Evolutionary conservation across 345 rosid species (phyloP), one percentile per base, ranked within the genome.

Genomic region (Linum lewisii): DNA sequence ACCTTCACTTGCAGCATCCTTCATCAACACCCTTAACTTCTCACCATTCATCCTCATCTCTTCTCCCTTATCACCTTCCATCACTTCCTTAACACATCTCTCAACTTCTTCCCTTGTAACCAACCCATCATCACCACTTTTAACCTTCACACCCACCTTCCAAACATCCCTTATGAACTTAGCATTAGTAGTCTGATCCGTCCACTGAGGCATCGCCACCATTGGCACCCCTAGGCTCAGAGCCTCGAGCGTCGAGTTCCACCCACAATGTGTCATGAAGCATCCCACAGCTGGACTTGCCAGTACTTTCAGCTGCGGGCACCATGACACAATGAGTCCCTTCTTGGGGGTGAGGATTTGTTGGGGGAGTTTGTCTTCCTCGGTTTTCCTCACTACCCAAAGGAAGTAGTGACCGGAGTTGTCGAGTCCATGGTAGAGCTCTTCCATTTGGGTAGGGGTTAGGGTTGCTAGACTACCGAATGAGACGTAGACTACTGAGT

Each of bases 401-500:
- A 71, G 6, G 72, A 79, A 82, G 44, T 71, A 66, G 45, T 32
- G 69, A 19, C 65, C 56, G 74, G 69, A 63, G 26, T 74, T 69
- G 65, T 70, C 73, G 68, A 82, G 50, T 47, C 75, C 87, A 64
- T 45, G 26, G 15, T 74, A 80, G 8, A 75, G 69, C 61, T 82
- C 82, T 60, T 77, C 76, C 34, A 63, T 59, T 51, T 79, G 81
- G 49, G 58, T 53, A 11, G 63, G 53, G 21, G 70, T 60, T 53
- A 72, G 62, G 34, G 53, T 34, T 42, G 68, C 74, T 81, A 82
- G 73, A 75, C 81, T 82, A 47, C 87, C 87, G 23, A 82, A 82
- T 1, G 82, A 82, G 20, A 82, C 70, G 13, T 79, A 82, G 8
- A 82, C 59, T 24, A 73, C 79, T 9, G 81, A 75, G 8, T 32